A percentile compares a stretch with the other conserved stretches of the same genome.
These are phyloP conservation scores for Pseudohyphozyma bogoriensis DNA, from an alignment of 768 basidiomycete species.

Conservation along the genomic window DNA sequence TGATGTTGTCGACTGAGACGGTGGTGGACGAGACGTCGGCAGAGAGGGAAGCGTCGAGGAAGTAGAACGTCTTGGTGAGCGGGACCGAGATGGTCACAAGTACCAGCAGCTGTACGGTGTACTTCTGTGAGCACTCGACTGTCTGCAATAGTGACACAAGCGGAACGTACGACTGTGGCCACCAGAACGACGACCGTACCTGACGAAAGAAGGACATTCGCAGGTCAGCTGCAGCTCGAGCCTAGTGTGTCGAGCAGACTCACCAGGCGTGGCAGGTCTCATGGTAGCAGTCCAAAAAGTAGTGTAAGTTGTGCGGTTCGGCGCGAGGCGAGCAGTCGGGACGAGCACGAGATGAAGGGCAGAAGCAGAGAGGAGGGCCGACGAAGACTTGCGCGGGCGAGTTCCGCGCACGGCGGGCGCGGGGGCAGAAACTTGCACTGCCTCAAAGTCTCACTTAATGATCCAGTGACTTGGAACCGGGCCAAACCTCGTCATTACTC, in stretches of 20 bases:
- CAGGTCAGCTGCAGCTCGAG: not conserved
- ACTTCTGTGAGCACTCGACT: too few species aligned
- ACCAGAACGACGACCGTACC: slow-evolving; percentile 24
- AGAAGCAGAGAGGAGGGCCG: too few species aligned
- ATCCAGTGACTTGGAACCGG: too few species aligned
- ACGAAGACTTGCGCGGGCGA: too few species aligned
- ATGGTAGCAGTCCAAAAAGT: too few species aligned
- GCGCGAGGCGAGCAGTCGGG: too few species aligned
- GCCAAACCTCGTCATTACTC: too few species aligned
- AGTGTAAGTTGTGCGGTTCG: too few species aligned
- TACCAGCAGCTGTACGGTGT: slow-evolving; percentile 51
- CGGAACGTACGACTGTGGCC: slow-evolving; percentile 12
- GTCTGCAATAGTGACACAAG: not conserved
- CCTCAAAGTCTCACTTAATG: too few species aligned
- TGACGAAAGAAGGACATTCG: not conserved
- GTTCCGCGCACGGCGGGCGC: too few species aligned
- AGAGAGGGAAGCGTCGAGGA: slow-evolving; percentile 61
- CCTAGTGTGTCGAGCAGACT: not conserved
- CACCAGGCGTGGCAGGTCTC: slow-evolving; percentile 8
- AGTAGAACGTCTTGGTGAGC: slow-evolving; percentile 75
- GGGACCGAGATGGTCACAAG: slow-evolving; percentile 87
- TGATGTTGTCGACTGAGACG: slow-evolving; percentile 48
- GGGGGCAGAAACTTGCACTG: too few species aligned
- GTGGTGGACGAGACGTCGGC: slow-evolving; percentile 40
- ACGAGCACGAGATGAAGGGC: too few species aligned